Base-by-base conservation (phyloP, 371 early-diverging fungal species). In the Capillidium rhysosporum region DNA sequence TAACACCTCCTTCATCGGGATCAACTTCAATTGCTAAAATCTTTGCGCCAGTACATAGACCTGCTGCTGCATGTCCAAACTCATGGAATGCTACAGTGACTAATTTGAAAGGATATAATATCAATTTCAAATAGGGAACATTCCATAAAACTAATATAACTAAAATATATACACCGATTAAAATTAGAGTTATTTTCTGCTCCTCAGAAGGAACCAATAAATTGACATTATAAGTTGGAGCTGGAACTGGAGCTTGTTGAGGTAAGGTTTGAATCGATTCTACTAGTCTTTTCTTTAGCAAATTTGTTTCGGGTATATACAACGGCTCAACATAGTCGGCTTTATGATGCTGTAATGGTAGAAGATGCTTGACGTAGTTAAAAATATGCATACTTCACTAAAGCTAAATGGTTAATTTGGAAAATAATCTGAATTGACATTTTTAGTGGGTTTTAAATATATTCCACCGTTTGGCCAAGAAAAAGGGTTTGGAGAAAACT, bases 1-100 rank as follows among this genome's bases (percentile, higher is more conserved):
- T 92, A 30, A 83, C 68, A 18, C 95, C 93, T n/a, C 90, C 93
- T 64, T 90, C 82, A 60, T 92, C 80, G 8, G 92, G 90, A 63
- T 92, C 85, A 55, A 95, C 75, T 28, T 82, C 80, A 46, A 95
- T 88, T n/a, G 84, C 76, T 56, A 80, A 73, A n/a, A 95, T 85
- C 54, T 77, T 76, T 8, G 85, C 96, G 43, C 93, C 89, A 10
- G 93, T 92, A 54, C 79, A 75, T 30, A 73, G 67, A 1, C 89
- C 90, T 54, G 76, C 80, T 40, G 78, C 69, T 3, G 89, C 89
- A 62, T 86, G 86, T 45, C 78, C 71, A 56, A 84, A 83, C 59
- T 89, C 89, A 57, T 89, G 89, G 43, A 89, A 62, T 23, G 80
- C 82, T 43, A 86, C 86, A 0, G 86, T 84, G 24, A 88, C 65